Evolutionary conservation across 2,329 filamentous ascomycete species (phyloP).

Genomic region (Paracoccidioides brasiliensis): DNA sequence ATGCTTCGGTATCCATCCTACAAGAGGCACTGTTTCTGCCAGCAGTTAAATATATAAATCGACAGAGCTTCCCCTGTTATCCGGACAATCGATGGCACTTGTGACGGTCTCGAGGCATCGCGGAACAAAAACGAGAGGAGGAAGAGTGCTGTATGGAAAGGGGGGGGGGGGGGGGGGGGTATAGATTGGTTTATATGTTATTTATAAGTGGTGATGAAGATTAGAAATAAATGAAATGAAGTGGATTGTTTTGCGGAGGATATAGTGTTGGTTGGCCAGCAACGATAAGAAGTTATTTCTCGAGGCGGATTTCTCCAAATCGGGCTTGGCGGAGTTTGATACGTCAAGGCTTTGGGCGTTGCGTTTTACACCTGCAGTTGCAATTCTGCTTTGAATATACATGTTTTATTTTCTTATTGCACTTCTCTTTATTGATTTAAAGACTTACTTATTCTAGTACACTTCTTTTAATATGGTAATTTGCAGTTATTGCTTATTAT

Average conservation of each 20-base stretch:
- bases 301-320: neutral
- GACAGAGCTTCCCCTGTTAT: neutral
- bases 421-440: too few relatives aligned
- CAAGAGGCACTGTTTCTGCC: neutral
- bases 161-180: too few relatives aligned
- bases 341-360: neutral
- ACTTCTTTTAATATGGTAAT: too few relatives aligned
- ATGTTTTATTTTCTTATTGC: too few relatives aligned
- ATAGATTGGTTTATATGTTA: too few relatives aligned
- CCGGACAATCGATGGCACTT: neutral
- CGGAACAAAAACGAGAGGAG: neutral
- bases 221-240: neutral
- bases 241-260: too few relatives aligned
- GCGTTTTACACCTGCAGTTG: too few relatives aligned
- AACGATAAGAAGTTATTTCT: neutral
- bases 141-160: neutral
- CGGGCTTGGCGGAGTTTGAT: neutral
- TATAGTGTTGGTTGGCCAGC: too few relatives aligned
- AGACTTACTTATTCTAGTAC: too few relatives aligned
- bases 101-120: neutral
- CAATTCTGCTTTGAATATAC: too few relatives aligned
- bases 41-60: neutral
- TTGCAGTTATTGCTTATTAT: too few relatives aligned
- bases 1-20: constrained; percentile 23
- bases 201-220: too few relatives aligned